Conservation (phyloP, 148 eudicot genomes). For the Silene uniflora region DNA sequence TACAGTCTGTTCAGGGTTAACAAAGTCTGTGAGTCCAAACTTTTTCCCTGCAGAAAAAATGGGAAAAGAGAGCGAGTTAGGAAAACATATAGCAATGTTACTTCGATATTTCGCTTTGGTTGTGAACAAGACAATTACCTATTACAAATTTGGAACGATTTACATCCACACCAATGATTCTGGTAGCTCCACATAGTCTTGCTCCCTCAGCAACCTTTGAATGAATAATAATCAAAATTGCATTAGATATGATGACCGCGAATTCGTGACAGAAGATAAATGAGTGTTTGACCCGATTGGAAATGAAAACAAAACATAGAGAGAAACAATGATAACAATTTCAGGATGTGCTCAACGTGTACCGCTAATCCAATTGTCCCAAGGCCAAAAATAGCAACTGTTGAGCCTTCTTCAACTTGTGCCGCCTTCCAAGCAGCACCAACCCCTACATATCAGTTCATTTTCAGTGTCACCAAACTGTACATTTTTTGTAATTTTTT, state of each 20-base stretch:
- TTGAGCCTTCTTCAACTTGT: slow-evolving; percentile 70
- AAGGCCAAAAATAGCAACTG: slow-evolving; percentile 83
- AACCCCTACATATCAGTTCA: slow-evolving; percentile 45
- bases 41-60: slow-evolving; percentile 40
- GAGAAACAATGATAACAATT: neutral
- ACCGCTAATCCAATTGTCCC: slow-evolving; percentile 94
- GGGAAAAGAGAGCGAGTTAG: neutral
- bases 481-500: neutral
- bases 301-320: neutral
- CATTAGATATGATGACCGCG: neutral
- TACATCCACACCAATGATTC: slow-evolving; percentile 87
- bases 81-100: neutral
- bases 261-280: no score
- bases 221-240: neutral
- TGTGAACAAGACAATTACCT: slow-evolving; percentile 32
- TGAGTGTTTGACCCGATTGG: no score
- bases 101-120: neutral
- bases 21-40: slow-evolving; percentile 82
- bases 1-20: slow-evolving; percentile 53
- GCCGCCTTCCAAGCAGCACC: slow-evolving; percentile 92
- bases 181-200: slow-evolving; percentile 73
- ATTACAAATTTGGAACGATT: slow-evolving; percentile 63
- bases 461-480: neutral
- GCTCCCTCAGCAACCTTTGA: slow-evolving; percentile 92
- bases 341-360: neutral